A percentile compares a stretch with the other conserved stretches of the same genome.
Evolutionary conservation across 768 basidiomycete genomes (phyloP).

Genomic region (Rhizopogon vesiculosus): DNA sequence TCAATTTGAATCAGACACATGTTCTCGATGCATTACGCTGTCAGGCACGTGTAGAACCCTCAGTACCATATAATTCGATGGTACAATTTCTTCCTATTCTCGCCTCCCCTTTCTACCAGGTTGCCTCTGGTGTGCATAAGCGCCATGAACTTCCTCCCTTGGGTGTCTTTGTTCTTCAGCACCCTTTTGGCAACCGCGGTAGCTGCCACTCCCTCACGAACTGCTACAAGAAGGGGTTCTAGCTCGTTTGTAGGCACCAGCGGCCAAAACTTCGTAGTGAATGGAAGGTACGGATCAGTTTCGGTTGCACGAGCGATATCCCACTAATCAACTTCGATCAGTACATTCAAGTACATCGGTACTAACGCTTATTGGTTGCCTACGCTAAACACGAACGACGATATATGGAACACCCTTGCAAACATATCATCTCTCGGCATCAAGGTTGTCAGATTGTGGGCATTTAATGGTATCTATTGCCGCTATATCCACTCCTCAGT

Average conservation of each 20-base stretch:
- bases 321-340: constrained; percentile 23
- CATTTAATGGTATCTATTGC: constrained; percentile 52
- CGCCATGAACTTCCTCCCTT: constrained; percentile 33
- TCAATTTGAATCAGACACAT: constrained; percentile 1
- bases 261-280: constrained; percentile 45
- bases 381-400: constrained; percentile 45
- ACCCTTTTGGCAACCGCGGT: constrained; percentile 24
- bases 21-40: not conserved
- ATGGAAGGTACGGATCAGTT: constrained; percentile 40
- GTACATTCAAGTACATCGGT: constrained; percentile 40
- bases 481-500: not conserved
- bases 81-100: not conserved
- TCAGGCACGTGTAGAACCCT: constrained; percentile 11
- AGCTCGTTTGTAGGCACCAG: constrained; percentile 41
- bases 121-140: constrained; percentile 1
- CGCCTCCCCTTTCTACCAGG: not conserved
- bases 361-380: constrained; percentile 70
- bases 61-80: constrained; percentile 13
- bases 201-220: constrained; percentile 29
- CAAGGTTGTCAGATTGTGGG: constrained; percentile 64
- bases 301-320: constrained; percentile 9
- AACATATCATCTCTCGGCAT: constrained; percentile 54
- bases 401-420: constrained; percentile 53
- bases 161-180: constrained; percentile 21
- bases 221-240: constrained; percentile 20